Conservation (phyloP, 495 filamentous ascomycete genomes). For the Penicillium soppii region DNA sequence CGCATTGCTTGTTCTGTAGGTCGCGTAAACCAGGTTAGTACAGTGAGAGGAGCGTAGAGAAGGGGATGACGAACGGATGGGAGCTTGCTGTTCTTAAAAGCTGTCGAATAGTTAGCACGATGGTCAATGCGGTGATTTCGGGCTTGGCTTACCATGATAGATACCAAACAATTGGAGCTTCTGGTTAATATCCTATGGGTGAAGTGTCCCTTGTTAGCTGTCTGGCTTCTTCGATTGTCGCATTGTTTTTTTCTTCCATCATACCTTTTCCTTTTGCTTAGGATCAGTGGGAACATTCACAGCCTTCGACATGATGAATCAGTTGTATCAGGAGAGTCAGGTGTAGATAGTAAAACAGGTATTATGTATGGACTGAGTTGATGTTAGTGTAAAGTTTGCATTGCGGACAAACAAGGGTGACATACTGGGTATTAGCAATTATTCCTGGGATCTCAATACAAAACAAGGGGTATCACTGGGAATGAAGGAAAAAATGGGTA, state of each 20-base stretch:
- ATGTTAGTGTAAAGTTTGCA: constrained; percentile 18
- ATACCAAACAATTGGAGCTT: constrained; percentile 97
- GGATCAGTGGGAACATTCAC: constrained; percentile 67
- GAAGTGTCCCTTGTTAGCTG: not conserved
- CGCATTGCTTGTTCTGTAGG: constrained; percentile 85
- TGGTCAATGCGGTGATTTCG: not conserved
- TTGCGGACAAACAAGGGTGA: constrained; percentile 8
- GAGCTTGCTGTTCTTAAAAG: constrained; percentile 85
- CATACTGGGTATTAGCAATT: constrained; percentile 21
- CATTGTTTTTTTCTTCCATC: not conserved
- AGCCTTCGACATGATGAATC: constrained; percentile 39
- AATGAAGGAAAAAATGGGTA: constrained; percentile 28
- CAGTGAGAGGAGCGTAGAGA: not conserved
- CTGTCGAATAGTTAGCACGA: constrained; percentile 41
- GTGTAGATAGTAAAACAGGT: not conserved
- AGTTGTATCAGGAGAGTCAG: constrained; percentile 4
- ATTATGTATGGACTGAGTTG: constrained; percentile 11
- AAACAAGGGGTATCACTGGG: constrained; percentile 39
- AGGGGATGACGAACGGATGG: constrained; percentile 68
- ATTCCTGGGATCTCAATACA: constrained; percentile 2
- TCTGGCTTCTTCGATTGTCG: not conserved
- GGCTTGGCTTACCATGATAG: constrained; percentile 57
- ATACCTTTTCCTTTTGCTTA: constrained; percentile 57
- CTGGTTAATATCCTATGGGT: constrained; percentile 72
- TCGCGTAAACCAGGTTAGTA: constrained; percentile 3